Conservation (phyloP, 805 yeast species). For the Wickerhamiella spandovensis region DNA sequence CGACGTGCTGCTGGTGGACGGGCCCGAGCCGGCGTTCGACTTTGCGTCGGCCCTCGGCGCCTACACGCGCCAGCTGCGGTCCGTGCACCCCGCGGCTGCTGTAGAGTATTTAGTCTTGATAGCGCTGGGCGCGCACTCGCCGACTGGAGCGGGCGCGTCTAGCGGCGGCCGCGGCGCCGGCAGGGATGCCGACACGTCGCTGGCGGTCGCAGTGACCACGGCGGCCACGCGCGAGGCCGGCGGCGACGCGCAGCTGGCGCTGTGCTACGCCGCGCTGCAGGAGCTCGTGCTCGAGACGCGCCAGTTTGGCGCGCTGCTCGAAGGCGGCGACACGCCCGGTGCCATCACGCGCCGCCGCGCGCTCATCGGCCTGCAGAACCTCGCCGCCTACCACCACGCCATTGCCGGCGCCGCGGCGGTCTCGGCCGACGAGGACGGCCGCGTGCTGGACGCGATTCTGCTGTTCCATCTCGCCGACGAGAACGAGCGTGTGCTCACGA, state of each 20-base stretch:
- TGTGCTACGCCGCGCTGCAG: constrained; percentile 66
- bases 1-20: background rate
- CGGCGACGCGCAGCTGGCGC: constrained; percentile 33
- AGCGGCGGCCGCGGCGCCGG: background rate
- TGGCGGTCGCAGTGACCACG: background rate
- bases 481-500: constrained; percentile 60
- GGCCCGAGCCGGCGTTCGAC: constrained; percentile 24
- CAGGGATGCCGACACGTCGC: background rate
- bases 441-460: constrained; percentile 70
- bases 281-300: constrained; percentile 78
- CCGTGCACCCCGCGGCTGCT: constrained; percentile 79
- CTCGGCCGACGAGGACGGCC: constrained; percentile 83
- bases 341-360: constrained; percentile 64
- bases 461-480: constrained; percentile 83
- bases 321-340: constrained; percentile 72
- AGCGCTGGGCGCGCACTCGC: constrained; percentile 36
- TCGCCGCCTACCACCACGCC: constrained; percentile 46
- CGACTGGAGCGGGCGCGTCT: background rate
- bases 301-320: constrained; percentile 62
- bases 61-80: constrained; percentile 70
- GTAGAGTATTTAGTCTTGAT: constrained; percentile 75
- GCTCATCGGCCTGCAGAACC: constrained; percentile 44
- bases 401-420: constrained; percentile 78
- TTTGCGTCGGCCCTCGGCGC: constrained; percentile 59
- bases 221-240: constrained; percentile 1